A percentile compares a stretch with the other conserved stretches of the same genome.
phyloP scores from a whole-genome alignment of 139 green algal genomes.

The Chlorella vulgaris region DNA sequence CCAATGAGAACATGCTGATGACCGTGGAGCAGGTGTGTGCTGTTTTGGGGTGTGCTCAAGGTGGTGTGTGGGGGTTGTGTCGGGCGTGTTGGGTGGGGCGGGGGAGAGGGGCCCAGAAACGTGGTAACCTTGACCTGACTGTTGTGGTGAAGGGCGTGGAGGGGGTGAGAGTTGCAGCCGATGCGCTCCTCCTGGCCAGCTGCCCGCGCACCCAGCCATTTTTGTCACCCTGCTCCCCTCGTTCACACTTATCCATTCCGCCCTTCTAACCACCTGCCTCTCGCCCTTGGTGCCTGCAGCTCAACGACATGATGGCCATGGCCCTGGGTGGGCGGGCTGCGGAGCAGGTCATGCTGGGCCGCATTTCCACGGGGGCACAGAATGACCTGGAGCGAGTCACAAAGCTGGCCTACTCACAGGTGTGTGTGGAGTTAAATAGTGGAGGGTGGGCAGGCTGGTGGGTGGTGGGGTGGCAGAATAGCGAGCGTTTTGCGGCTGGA shows the following conservation, averaged over 20 bases:
- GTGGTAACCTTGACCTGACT: no score
- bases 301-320: conserved; percentile 94
- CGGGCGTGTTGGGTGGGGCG: neutral
- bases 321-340: conserved; percentile 93
- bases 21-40: conserved; percentile 74
- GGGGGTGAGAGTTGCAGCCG: no score
- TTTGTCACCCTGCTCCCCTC: no score
- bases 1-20: conserved; percentile 97
- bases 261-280: no score
- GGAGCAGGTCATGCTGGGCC: conserved; percentile 94
- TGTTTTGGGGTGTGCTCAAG: neutral
- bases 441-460: neutral
- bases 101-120: no score
- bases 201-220: no score
- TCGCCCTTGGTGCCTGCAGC: conserved; percentile 65
- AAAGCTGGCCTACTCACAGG: conserved; percentile 93
- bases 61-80: neutral
- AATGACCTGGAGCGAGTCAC: conserved; percentile 99
- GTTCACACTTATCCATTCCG: no score
- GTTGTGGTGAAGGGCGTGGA: no score
- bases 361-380: conserved; percentile 96
- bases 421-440: conserved; percentile 32
- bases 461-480: no score
- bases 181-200: neutral
- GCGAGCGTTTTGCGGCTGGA: no score